These are phyloP conservation scores for Aaosphaeria pasadenensis DNA, from an alignment of 2,329 filamentous ascomycete genomes.

Conservation along the genomic window DNA sequence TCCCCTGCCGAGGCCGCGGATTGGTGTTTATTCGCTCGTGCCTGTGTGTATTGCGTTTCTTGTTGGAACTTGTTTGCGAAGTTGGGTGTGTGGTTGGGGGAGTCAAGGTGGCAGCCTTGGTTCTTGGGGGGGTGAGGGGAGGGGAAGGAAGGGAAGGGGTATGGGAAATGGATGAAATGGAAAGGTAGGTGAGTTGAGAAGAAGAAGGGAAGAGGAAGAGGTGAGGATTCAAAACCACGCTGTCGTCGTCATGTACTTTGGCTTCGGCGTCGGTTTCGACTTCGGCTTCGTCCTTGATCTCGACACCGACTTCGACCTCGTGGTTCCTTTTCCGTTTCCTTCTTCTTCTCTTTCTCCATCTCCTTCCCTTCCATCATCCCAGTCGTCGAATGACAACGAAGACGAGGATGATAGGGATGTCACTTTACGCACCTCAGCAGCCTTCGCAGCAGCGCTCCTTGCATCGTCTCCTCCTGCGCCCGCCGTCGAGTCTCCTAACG, in stretches of 20 bases:
- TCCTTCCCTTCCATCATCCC: constrained; percentile 1
- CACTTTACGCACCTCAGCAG: constrained; percentile 69
- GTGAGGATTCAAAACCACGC: neutral
- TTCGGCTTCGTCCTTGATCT: neutral
- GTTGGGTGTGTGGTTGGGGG: too few relatives aligned
- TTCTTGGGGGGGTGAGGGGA: too few relatives aligned
- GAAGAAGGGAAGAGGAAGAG: neutral
- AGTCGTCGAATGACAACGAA: too few relatives aligned
- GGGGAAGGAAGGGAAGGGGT: too few relatives aligned
- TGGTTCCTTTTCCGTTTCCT: too few relatives aligned
- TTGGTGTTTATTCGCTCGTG: constrained; percentile 40
- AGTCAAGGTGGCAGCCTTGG: too few relatives aligned
- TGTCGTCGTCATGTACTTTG: neutral
- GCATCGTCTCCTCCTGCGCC: constrained; percentile 53
- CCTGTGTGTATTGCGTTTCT: neutral
- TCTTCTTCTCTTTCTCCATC: neutral
- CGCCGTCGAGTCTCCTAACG: constrained; percentile 50
- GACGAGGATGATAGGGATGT: neutral
- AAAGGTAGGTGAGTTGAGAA: too few relatives aligned
- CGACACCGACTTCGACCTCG: neutral
- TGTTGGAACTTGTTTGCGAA: neutral
- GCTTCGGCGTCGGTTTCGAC: neutral
- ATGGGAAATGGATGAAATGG: too few relatives aligned
- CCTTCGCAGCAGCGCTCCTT: constrained; percentile 70
- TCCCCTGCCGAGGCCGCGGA: constrained; percentile 54